These are phyloP conservation scores for Trichoderma pleuroti DNA, from an alignment of 2,329 filamentous ascomycete genomes.

Conservation along the genomic window DNA sequence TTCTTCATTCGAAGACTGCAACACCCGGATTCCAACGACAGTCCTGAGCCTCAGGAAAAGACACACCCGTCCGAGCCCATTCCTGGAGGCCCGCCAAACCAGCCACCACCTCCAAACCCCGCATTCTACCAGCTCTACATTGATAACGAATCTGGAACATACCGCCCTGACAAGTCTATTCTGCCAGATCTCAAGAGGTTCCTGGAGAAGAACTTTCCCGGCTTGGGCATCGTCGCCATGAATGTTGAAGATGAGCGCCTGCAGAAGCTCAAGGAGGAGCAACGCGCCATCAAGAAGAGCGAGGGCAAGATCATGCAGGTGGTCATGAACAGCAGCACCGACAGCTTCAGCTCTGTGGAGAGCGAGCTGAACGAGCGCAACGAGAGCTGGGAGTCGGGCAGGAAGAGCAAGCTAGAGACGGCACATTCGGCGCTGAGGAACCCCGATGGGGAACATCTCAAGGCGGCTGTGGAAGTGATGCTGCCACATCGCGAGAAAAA, in stretches of 20 bases:
- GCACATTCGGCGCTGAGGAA: conserved; percentile 51
- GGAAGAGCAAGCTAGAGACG: conserved; percentile 51
- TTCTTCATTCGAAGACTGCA: conserved; percentile 78
- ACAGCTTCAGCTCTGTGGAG: conserved; percentile 51
- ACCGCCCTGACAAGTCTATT: conserved; percentile 76
- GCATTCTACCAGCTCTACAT: conserved; percentile 79
- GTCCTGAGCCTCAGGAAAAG: conserved; percentile 41
- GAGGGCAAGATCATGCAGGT: conserved; percentile 50
- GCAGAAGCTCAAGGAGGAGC: conserved; percentile 69
- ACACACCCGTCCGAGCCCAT: conserved; percentile 52
- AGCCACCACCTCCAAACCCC: conserved; percentile 44
- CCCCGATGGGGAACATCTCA: conserved; percentile 38
- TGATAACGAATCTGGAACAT: conserved; percentile 93
- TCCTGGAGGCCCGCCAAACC: conserved; percentile 44
- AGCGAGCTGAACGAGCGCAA: conserved; percentile 49
- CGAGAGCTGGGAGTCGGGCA: conserved; percentile 35
- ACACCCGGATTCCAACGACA: conserved; percentile 43
- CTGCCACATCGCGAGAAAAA: conserved; percentile 26
- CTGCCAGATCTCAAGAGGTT: conserved; percentile 70
- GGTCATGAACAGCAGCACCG: conserved; percentile 55
- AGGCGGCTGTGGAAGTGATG: conserved; percentile 32
- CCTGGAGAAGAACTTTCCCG: conserved; percentile 69
- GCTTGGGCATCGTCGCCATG: conserved; percentile 68
- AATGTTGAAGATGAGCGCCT: conserved; percentile 78
- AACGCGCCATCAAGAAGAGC: conserved; percentile 69